Evolutionary conservation across 2,329 filamentous ascomycete species (phyloP).

Genomic region (Aureobasidium mangrovei): DNA sequence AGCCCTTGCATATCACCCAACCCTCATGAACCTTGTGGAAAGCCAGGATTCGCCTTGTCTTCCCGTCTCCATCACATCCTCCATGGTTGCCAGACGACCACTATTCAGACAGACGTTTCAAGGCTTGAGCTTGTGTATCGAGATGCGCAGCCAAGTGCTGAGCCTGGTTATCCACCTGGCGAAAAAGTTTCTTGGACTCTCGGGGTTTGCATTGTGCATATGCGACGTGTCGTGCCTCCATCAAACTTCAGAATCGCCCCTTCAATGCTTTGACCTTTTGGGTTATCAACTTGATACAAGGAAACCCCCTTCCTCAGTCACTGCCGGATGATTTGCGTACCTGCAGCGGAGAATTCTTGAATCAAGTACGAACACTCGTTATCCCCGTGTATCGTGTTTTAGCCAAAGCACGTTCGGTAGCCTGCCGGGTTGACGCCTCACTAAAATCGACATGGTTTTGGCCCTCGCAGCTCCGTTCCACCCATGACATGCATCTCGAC

Average conservation of each 20-base stretch:
- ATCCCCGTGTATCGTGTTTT: not conserved
- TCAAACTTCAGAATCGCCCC: not conserved
- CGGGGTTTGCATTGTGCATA: not conserved
- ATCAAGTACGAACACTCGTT: not conserved
- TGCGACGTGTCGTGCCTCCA: not conserved
- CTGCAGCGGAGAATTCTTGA: constrained; percentile 8
- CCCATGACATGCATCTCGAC: too few relatives aligned
- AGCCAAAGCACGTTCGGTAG: constrained; percentile 5
- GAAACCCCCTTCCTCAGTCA: not conserved
- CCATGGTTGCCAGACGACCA: too few relatives aligned
- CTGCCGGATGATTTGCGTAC: not conserved
- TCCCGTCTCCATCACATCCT: not conserved
- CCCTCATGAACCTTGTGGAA: constrained; percentile 3
- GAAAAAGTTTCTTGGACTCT: too few relatives aligned
- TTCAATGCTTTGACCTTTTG: too few relatives aligned
- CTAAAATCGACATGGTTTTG: too few relatives aligned
- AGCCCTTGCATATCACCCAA: constrained; percentile 1
- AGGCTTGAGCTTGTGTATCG: too few relatives aligned
- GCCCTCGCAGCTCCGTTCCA: too few relatives aligned
- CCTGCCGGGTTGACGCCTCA: constrained; percentile 5
- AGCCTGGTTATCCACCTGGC: too few relatives aligned
- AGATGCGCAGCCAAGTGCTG: too few relatives aligned
- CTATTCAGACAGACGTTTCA: too few relatives aligned
- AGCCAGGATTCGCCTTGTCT: constrained; percentile 1
- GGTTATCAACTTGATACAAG: too few relatives aligned